Evolutionary conservation across 495 filamentous ascomycete genomes (phyloP).

Genomic region (Hyaloscypha bicolor): DNA sequence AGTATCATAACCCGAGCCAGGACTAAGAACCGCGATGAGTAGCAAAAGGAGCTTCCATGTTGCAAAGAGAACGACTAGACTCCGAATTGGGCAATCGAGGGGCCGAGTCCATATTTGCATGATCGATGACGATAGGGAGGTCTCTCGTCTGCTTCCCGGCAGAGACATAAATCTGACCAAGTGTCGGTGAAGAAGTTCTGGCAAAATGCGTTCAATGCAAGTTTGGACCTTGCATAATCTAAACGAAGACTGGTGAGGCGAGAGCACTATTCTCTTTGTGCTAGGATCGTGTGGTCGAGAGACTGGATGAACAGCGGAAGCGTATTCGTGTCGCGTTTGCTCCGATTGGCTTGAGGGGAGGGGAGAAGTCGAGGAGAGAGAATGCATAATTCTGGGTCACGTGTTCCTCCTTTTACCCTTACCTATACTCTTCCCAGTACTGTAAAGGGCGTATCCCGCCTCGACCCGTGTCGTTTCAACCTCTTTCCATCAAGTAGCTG

Average conservation of each 20-base stretch:
- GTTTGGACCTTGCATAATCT: slow-evolving; percentile 9
- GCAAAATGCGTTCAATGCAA: slow-evolving; percentile 19
- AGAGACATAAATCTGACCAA: slow-evolving; percentile 11
- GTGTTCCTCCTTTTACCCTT: too few species aligned
- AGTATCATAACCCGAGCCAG: slow-evolving; percentile 85
- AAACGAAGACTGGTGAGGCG: neutral
- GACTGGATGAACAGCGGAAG: neutral
- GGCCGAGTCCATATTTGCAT: slow-evolving; percentile 22
- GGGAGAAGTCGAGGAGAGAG: neutral
- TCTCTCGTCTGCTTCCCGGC: neutral
- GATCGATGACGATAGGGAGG: neutral
- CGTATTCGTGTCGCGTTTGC: neutral
- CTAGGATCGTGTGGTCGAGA: neutral
- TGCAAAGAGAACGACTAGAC: slow-evolving; percentile 40
- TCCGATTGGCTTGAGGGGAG: neutral
- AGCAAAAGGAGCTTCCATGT: slow-evolving; percentile 78
- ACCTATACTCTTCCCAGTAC: too few species aligned
- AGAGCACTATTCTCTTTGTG: neutral
- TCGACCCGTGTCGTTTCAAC: too few species aligned
- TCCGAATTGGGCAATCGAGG: slow-evolving; percentile 23
- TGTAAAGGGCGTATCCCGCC: too few species aligned
- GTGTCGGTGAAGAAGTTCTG: neutral
- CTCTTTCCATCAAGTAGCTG: too few species aligned
- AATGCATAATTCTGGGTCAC: neutral
- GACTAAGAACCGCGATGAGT: slow-evolving; percentile 59